Base-by-base conservation (phyloP, 441 rosid species). In the Mallotus repandus region DNA sequence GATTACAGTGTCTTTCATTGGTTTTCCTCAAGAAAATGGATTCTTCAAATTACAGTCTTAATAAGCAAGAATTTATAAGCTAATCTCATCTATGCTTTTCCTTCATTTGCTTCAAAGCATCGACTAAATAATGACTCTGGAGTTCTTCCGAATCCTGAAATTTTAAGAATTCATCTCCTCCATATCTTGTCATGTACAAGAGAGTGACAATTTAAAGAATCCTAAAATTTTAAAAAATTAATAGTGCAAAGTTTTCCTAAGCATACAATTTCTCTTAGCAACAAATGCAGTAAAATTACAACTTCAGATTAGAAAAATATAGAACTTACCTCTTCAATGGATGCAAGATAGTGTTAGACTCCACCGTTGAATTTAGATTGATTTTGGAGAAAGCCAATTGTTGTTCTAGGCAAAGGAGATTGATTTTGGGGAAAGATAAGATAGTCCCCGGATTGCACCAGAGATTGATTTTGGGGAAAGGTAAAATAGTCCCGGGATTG, bases 91-190 rank as follows among this genome's bases (percentile, higher is more conserved):
- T 86, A 72, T 52, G 89, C 87, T 96, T 93, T 78, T 96, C 99
- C 84, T 96, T 96, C 98, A 96, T 93, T 82, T 96, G 99, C 82
- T 91, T 96, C 71, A 96, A 93, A 68, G 93, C 98, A 91, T 96
- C 99, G 72, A 98, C 98, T 84, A 96, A 88, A 86, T 96, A 98
- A 73, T 96, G 98, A 84, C 98, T 96, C 73, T 96, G 98, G 59
- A 96, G 96, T 81, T 96, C 98, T 70, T 96, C 97, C n/a, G 97
- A 86, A 74, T 96, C 99, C 84, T 96, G 98, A 80, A 96, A 96
- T 83, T 96, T 96, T 14, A 93, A 81, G 85, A 93, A 93, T 62
- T 94, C 98, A 77, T 96, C 98, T 80, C 99, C 98, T 0, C 98
- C 98, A 82, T 93, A 98, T 64, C 98, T 98, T n/a, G 98, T 96